Conservation (phyloP, 257 asterid species). For the Mentha longifolia region DNA sequence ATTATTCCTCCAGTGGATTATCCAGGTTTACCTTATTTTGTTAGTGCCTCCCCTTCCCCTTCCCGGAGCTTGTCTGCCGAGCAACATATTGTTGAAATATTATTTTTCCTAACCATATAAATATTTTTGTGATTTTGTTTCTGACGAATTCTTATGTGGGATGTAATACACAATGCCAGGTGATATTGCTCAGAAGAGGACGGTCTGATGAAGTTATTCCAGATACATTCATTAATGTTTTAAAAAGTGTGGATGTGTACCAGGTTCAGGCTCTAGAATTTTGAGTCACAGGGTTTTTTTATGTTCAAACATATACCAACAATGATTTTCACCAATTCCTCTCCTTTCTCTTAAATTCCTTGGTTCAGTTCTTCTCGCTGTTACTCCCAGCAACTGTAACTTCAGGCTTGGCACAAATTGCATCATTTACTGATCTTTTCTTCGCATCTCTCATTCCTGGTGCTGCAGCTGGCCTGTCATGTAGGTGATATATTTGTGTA, state of each 20-base stretch:
- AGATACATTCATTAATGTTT: conserved; percentile 37
- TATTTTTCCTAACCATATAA: not conserved
- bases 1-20: conserved; percentile 47
- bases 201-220: conserved; percentile 32
- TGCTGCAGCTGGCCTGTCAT: conserved; percentile 57
- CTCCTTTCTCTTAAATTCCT: conserved; percentile 13
- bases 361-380: conserved; percentile 46
- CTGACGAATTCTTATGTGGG: conserved; percentile 20
- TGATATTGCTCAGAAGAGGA: conserved; percentile 35
- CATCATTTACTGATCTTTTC: conserved; percentile 54
- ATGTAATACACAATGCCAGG: conserved; percentile 34
- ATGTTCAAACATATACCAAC: conserved; percentile 12
- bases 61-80: conserved; percentile 1
- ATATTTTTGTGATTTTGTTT: conserved; percentile 9
- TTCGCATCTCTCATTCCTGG: conserved; percentile 53
- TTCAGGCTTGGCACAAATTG: conserved; percentile 54
- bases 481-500: conserved; percentile 36
- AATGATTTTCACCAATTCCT: conserved; percentile 26
- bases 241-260: conserved; percentile 39
- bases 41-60: conserved; percentile 2
- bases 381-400: conserved; percentile 50
- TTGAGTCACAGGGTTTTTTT: conserved; percentile 7
- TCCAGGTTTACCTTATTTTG: conserved; percentile 33
- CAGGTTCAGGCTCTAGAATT: conserved; percentile 39
- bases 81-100: not conserved